phyloP scores from a whole-genome alignment of 139 green algal species.

The Picochlorum sp. region DNA sequence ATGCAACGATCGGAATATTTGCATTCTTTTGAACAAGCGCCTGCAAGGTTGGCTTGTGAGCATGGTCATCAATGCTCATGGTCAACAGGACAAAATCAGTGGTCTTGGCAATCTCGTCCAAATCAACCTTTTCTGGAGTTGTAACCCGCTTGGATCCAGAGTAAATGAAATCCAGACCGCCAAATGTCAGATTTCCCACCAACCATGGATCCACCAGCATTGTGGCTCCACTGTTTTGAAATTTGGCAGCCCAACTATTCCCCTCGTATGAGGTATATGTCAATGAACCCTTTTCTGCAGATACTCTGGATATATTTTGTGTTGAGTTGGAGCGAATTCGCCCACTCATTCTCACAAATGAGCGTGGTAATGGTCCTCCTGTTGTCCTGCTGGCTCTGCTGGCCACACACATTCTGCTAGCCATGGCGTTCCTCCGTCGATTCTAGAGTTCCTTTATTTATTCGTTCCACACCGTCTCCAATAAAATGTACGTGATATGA shows the following conservation, averaged over 20 bases:
- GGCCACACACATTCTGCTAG: too few species aligned
- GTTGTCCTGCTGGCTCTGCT: too few species aligned
- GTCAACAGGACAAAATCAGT: conserved; percentile 65
- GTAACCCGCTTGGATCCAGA: conserved; percentile 47
- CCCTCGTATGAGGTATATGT: conserved; percentile 63
- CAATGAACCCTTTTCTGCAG: conserved; percentile 4
- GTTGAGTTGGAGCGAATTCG: too few species aligned
- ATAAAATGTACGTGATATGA: too few species aligned
- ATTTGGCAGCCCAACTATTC: conserved; percentile 55
- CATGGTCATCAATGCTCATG: conserved; percentile 69
- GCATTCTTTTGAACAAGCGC: conserved; percentile 37
- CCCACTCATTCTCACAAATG: too few species aligned
- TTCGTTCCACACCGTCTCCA: too few species aligned
- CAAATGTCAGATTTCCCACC: conserved; percentile 64
- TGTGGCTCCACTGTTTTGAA: conserved; percentile 46
- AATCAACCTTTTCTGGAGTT: conserved; percentile 26
- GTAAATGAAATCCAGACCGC: conserved; percentile 55
- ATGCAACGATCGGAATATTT: conserved; percentile 48
- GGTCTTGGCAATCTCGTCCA: conserved; percentile 36
- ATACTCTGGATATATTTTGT: too few species aligned
- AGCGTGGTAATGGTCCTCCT: too few species aligned
- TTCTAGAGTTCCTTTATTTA: too few species aligned
- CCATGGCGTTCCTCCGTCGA: too few species aligned
- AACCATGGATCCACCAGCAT: conserved; percentile 83
- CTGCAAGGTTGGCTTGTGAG: conserved; percentile 62